Percentiles rank a stretch among this genome's conserved stretches.
Conservation (phyloP, 805 yeast genomes). For the Ogataea philodendri region DNA sequence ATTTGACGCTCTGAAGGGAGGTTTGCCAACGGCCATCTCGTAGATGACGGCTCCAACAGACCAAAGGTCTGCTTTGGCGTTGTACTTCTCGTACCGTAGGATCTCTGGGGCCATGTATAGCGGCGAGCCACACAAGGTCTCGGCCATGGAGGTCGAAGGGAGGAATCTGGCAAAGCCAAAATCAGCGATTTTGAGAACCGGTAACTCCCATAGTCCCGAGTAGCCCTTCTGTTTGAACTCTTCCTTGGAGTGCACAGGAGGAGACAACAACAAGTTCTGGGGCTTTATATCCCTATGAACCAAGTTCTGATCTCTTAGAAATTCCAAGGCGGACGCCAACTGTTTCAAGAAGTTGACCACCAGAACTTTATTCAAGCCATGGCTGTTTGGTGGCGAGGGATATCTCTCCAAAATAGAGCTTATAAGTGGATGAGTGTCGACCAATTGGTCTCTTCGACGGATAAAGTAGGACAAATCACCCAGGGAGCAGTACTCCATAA, state of each 20-base stretch:
- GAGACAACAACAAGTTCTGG: constrained; percentile 78
- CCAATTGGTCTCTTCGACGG: constrained; percentile 67
- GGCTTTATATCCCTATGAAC: constrained; percentile 97
- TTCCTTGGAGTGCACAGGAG: constrained; percentile 67
- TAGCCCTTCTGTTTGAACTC: constrained; percentile 57
- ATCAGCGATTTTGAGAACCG: constrained; percentile 90
- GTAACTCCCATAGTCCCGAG: constrained; percentile 84
- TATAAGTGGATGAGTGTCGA: constrained; percentile 73
- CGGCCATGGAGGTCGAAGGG: constrained; percentile 93
- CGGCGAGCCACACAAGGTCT: constrained; percentile 96
- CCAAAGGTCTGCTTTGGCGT: constrained; percentile 97
- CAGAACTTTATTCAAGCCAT: constrained; percentile 76
- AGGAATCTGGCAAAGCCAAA: constrained; percentile 95
- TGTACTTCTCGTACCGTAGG: constrained; percentile 87
- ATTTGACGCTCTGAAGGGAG: constrained; percentile 92
- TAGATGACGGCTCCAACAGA: constrained; percentile 95
- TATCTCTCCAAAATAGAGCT: constrained; percentile 73
- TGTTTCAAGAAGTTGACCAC: constrained; percentile 86
- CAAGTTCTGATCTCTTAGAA: constrained; percentile 76
- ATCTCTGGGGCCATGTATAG: constrained; percentile 99
- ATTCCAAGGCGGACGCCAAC: constrained; percentile 77
- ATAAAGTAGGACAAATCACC: constrained; percentile 92
- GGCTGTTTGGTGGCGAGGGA: constrained; percentile 73
- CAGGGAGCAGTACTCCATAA: constrained; percentile 95
- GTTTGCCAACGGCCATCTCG: constrained; percentile 95